Evolutionary conservation across 495 filamentous ascomycete species (phyloP).

Genomic region (Cudoniella acicularis): DNA sequence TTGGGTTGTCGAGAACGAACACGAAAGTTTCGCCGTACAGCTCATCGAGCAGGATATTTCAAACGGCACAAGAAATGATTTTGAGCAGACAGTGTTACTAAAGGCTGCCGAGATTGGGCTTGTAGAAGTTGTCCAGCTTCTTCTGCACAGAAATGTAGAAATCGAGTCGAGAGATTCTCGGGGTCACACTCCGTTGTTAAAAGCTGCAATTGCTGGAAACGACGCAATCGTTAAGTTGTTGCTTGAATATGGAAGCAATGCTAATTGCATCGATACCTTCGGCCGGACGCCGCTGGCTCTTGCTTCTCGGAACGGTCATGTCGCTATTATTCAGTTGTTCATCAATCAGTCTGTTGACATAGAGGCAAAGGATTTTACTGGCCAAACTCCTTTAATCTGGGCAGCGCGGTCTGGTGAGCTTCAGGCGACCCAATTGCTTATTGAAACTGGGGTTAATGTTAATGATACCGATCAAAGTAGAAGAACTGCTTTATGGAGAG

Average conservation of each 20-base stretch:
- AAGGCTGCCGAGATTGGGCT: not conserved
- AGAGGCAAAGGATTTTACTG: constrained; percentile 12
- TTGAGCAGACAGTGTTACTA: not conserved
- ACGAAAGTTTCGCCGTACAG: not conserved
- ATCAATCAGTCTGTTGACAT: constrained; percentile 8
- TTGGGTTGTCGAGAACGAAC: not conserved
- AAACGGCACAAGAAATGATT: not conserved
- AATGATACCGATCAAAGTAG: not conserved
- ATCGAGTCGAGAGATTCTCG: not conserved
- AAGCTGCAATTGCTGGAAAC: not conserved
- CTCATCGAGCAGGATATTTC: not conserved
- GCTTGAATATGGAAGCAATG: not conserved
- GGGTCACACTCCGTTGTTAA: not conserved
- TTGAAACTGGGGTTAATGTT: not conserved
- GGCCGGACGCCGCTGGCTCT: not conserved
- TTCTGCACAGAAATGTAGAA: not conserved
- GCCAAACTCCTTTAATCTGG: not conserved
- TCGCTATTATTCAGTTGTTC: not conserved
- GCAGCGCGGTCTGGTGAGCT: not conserved
- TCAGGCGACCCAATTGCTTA: not conserved
- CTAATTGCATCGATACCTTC: not conserved
- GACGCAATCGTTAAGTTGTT: not conserved
- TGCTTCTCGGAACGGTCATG: not conserved
- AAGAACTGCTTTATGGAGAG: not conserved
- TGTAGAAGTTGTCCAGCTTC: not conserved